Percentiles rank a stretch among this genome's conserved stretches.
Evolutionary conservation across 2,329 filamentous ascomycete species (phyloP).

Genomic region (Didymellaceae sp.): DNA sequence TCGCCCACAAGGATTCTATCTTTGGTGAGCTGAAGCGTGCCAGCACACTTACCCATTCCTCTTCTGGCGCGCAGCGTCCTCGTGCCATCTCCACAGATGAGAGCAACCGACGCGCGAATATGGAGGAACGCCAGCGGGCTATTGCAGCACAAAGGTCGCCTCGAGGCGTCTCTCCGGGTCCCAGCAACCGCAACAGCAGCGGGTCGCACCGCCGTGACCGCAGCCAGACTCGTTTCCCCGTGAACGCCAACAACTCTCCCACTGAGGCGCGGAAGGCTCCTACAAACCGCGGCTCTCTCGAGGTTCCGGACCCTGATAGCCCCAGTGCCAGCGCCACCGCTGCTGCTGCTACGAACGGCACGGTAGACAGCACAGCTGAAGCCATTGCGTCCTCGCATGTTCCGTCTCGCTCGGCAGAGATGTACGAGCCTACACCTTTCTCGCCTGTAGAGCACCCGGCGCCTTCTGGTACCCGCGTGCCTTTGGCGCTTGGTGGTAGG

Average conservation of each 20-base stretch:
- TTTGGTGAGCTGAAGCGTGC: slow-evolving; percentile 96
- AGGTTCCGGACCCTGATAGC: slow-evolving; percentile 71
- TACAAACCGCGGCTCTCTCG: slow-evolving; percentile 72
- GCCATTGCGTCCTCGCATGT: slow-evolving; percentile 5
- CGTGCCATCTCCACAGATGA: slow-evolving; percentile 94
- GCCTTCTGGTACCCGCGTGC: slow-evolving; percentile 44
- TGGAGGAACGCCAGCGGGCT: slow-evolving; percentile 90
- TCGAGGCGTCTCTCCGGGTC: slow-evolving; percentile 76
- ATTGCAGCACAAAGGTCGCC: slow-evolving; percentile 68
- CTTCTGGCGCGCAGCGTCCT: slow-evolving; percentile 67
- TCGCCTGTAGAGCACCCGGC: slow-evolving; percentile 37
- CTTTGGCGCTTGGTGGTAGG: slow-evolving; percentile 30
- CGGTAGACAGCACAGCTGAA: slow-evolving; percentile 34
- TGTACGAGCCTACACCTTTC: slow-evolving; percentile 12
- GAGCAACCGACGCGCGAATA: slow-evolving; percentile 89
- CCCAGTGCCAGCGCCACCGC: slow-evolving; percentile 39
- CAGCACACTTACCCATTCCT: slow-evolving; percentile 69
- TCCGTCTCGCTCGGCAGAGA: slow-evolving; percentile 13
- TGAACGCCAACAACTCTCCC: slow-evolving; percentile 64
- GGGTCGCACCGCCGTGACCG: slow-evolving; percentile 71
- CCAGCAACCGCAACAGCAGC: slow-evolving; percentile 56
- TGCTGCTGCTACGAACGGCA: slow-evolving; percentile 47
- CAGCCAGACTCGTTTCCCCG: slow-evolving; percentile 83
- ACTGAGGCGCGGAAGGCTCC: slow-evolving; percentile 60
- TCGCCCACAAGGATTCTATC: slow-evolving; percentile 91